Percentiles rank a stretch among this genome's conserved stretches.
These are phyloP conservation scores for Chlorella sp. DNA, from an alignment of 139 green algal species.

Conservation along the genomic window DNA sequence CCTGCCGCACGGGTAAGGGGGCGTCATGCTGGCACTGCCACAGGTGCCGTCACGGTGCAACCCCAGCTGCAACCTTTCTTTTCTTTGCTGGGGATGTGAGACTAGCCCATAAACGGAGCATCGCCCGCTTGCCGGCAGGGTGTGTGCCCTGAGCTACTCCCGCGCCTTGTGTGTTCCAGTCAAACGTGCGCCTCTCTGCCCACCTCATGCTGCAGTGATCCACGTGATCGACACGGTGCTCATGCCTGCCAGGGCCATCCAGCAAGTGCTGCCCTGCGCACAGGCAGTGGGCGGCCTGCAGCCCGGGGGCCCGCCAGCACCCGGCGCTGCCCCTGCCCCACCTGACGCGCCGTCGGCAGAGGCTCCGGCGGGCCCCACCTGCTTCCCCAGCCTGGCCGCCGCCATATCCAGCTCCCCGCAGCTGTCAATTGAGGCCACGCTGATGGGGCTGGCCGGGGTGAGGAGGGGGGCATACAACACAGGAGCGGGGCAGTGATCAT, in stretches of 20 bases:
- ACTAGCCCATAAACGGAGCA: too few relatives aligned
- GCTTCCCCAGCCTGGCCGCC: not conserved
- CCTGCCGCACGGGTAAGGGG: constrained; percentile 6
- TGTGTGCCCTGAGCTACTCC: too few relatives aligned
- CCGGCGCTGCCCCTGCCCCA: not conserved
- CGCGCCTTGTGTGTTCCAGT: too few relatives aligned
- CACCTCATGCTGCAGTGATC: not conserved
- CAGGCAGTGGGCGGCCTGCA: constrained; percentile 1
- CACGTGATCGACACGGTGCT: constrained; percentile 19
- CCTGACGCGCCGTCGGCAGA: not conserved
- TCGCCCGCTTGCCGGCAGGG: too few relatives aligned
- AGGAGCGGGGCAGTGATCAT: too few relatives aligned
- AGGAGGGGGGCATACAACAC: not conserved
- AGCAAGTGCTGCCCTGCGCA: constrained; percentile 1
- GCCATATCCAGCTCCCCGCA: not conserved
- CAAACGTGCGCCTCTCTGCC: too few relatives aligned
- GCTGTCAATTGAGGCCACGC: not conserved
- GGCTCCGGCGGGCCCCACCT: not conserved
- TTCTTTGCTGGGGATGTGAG: too few relatives aligned
- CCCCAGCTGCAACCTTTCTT: too few relatives aligned
- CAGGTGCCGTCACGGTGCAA: too few relatives aligned
- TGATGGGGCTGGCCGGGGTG: not conserved
- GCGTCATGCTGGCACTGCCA: too few relatives aligned
- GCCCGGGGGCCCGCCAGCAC: not conserved
- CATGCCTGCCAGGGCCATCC: not conserved